Evolutionary conservation across 345 rosid species (phyloP).

Genomic region (Brassica rapa): DNA sequence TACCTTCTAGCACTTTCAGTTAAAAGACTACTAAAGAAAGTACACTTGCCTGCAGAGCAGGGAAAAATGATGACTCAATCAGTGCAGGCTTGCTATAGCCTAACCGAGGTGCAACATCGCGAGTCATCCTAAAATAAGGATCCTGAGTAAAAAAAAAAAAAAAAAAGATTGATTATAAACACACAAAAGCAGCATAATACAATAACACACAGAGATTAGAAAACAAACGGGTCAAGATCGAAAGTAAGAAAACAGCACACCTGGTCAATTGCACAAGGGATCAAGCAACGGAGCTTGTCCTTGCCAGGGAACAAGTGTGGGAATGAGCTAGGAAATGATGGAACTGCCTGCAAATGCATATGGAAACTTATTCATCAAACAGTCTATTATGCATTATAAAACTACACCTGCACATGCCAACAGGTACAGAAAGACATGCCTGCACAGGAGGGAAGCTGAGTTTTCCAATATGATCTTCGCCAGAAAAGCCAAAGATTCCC

Average conservation of each 20-base stretch:
- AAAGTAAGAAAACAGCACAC: slow-evolving; percentile 37
- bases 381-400: slow-evolving; percentile 5
- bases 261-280: slow-evolving; percentile 98
- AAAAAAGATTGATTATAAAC: not conserved
- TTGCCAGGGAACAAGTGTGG: slow-evolving; percentile 81
- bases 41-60: slow-evolving; percentile 71
- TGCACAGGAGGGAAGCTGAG: slow-evolving; percentile 91
- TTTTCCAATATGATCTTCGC: slow-evolving; percentile 97
- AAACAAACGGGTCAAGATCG: not conserved
- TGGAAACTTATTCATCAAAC: not conserved
- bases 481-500: slow-evolving; percentile 88
- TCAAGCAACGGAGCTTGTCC: slow-evolving; percentile 78
- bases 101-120: slow-evolving; percentile 94
- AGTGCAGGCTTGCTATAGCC: slow-evolving; percentile 94
- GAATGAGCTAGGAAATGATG: slow-evolving; percentile 91
- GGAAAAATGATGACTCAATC: slow-evolving; percentile 82
- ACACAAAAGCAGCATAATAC: slow-evolving; percentile 2
- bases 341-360: slow-evolving; percentile 69
- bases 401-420: not conserved
- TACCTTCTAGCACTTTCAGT: not conserved
- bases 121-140: slow-evolving; percentile 96
- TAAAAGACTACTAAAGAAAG: slow-evolving; percentile 7
- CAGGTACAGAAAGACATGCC: slow-evolving; percentile 45
- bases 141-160: slow-evolving; percentile 57
- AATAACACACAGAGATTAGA: not conserved